Evolutionary conservation across 768 basidiomycete species (phyloP), one percentile per base, ranked within the genome.

Genomic region (Lactarius tabidus): DNA sequence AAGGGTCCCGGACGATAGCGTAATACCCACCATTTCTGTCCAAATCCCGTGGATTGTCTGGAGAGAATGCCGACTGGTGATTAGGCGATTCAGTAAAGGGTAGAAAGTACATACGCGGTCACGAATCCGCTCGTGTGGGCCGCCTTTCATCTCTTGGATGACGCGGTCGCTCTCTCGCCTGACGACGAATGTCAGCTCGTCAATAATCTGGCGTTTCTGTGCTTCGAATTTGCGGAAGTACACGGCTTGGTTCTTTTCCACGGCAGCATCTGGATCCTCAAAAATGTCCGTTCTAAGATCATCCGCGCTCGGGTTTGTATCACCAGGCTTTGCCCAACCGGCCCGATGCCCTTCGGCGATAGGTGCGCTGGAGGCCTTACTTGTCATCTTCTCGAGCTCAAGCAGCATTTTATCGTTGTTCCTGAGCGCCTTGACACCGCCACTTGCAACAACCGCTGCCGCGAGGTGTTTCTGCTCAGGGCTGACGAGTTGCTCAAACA

Each of bases 1-100:
- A 35, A 17, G n/a, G 9, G 6, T 3, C 28, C 18, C 5, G 43
- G n/a, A 17, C 6, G 6, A 12, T 12, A 33, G 28, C 23, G 31
- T 52, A 3, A 6, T 39, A 17, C 2, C 3, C 6, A 72, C 74
- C 74, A 74, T 74, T 39, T 75, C 72, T 45, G 48, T 70, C 71
- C 71, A 72, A 52, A 59, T 57, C 20, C 53, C 53, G 52, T 60
- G 59, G n/a, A 31, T 56, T 26, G 58, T 23, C 43, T 35, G 6
- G 48, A 51, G 48, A 51, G 48, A 17, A 26, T 2, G 48, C 6
- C n/a, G 6, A 26, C 6, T 15, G 26, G 28, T 51, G 48, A 51
- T 15, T 15, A 51, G 6, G 6, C 26, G 9, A 26, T 51, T 15
- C n/a, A 26, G 26, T 9, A 26, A 15, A 28, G 14, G 15, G 26